Evolutionary conservation across 257 asterid species (phyloP), one percentile per base, ranked within the genome.

Genomic region (Catharanthus roseus): DNA sequence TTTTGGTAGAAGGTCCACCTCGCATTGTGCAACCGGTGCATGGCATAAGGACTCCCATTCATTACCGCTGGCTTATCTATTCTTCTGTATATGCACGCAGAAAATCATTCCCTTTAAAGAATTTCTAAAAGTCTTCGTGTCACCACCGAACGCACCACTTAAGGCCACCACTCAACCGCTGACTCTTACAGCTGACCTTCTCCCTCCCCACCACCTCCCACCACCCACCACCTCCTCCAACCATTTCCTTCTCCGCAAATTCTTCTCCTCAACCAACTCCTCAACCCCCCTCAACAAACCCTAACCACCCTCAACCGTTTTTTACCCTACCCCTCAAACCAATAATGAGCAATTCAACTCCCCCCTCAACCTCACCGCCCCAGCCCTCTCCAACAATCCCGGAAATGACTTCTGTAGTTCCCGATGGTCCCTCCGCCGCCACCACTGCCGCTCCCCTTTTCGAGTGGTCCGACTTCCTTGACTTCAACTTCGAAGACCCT

Each of bases 401-500:
- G 3, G 85, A 75, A 39, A 39, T 72, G 69, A 72, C 74, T 64
- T 56, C 84, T 50, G 51, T 84, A 62, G 70, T 66, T 60, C 61
- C 72, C 55, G 72, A 54, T 41, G 61, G 73, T 67, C 39, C 77
- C 53, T 80, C 73, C 19, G 88, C 86, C 75, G 87, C 79, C 44
- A 29, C 28, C 72, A 15, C n/a, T 70, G 13, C 67, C 39, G 78
- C 92, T 2, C 77, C 93, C 51, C 85, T 83, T 69, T 83, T 90
- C 49, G 90, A 87, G 72, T 90, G 96, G 96, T 81, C 90, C 1
- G 95, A 87, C 42, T 83, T 90, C 12, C 89, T 90, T 3, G 96
- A 87, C 71, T 90, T 90, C 82, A 77, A 74, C 60, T 74, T 86
- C 53, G 92, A 85, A 53, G 96, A 87, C 33, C 29, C 65, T 39